A percentile compares a stretch with the other conserved stretches of the same genome.
Conservation (phyloP, 805 yeast species). For the Ascoidea asiatica region DNA sequence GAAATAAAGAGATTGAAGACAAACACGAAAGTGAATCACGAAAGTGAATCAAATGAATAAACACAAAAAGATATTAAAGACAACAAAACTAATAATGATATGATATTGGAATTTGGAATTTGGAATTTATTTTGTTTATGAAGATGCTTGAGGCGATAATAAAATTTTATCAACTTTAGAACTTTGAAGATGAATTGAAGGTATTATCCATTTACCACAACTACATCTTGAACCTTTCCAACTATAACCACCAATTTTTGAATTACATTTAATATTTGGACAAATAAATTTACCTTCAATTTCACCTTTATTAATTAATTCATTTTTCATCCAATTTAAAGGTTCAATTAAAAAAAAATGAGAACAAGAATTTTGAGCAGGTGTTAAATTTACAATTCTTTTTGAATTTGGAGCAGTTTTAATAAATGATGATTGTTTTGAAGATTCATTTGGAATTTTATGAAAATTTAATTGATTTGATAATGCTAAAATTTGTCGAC, state of each 20-base stretch:
- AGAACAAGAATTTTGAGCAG: constrained; percentile 54
- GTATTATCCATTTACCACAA: constrained; percentile 93
- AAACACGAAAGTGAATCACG: too few relatives aligned
- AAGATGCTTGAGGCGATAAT: too few relatives aligned
- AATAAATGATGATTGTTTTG: constrained; percentile 52
- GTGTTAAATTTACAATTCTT: constrained; percentile 42
- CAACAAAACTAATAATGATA: too few relatives aligned
- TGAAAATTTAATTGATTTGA: constrained; percentile 52
- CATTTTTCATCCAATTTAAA: constrained; percentile 80
- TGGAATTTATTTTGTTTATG: too few relatives aligned
- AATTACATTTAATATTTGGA: constrained; percentile 50
- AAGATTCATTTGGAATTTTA: constrained; percentile 48
- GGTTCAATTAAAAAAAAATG: constrained; percentile 78
- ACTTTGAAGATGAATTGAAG: constrained; percentile 71
- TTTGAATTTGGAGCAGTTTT: constrained; percentile 50
- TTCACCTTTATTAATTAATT: constrained; percentile 50
- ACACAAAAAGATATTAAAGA: too few relatives aligned
- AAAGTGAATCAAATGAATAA: too few relatives aligned
- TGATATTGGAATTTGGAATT: too few relatives aligned
- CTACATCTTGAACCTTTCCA: constrained; percentile 94
- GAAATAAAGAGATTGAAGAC: too few relatives aligned
- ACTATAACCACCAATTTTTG: constrained; percentile 81
- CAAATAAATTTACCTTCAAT: constrained; percentile 82
- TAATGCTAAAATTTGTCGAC: constrained; percentile 59
- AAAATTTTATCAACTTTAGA: constrained; percentile 80